Evolutionary conservation across 176 grass and related monocot species (phyloP).

Genomic region (Musa acuminata): DNA sequence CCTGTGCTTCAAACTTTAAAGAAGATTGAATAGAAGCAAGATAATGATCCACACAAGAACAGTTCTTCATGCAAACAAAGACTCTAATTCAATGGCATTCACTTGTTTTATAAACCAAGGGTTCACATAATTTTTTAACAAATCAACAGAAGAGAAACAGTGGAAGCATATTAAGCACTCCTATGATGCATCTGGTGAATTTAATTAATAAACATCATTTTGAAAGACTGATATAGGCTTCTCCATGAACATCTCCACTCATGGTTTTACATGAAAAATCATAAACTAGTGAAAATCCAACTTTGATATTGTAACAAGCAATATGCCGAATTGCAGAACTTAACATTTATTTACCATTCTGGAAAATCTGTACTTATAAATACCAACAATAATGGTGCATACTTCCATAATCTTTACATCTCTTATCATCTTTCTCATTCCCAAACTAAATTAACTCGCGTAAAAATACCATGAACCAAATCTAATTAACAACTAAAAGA

Average conservation of each 20-base stretch:
- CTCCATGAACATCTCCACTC: neutral
- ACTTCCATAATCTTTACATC: no score
- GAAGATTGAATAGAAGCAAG: neutral
- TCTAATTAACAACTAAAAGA: neutral
- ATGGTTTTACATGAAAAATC: neutral
- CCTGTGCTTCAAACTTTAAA: neutral
- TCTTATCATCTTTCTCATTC: no score
- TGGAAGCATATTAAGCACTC: neutral
- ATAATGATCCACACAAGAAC: neutral
- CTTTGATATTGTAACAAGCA: no score
- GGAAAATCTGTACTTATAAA: no score
- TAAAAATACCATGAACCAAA: neutral
- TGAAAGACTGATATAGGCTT: neutral
- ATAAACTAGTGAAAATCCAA: neutral
- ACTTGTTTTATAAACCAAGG: neutral
- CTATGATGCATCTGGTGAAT: neutral
- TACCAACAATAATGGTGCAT: no score
- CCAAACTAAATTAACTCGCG: no score
- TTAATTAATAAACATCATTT: neutral
- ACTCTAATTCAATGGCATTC: neutral
- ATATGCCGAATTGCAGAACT: no score
- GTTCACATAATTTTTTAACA: neutral
- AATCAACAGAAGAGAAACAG: neutral
- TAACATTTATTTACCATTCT: no score
- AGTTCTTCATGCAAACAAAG: neutral